Base-by-base conservation (phyloP, 345 rosid genomes). In the Reutealis trisperma region DNA sequence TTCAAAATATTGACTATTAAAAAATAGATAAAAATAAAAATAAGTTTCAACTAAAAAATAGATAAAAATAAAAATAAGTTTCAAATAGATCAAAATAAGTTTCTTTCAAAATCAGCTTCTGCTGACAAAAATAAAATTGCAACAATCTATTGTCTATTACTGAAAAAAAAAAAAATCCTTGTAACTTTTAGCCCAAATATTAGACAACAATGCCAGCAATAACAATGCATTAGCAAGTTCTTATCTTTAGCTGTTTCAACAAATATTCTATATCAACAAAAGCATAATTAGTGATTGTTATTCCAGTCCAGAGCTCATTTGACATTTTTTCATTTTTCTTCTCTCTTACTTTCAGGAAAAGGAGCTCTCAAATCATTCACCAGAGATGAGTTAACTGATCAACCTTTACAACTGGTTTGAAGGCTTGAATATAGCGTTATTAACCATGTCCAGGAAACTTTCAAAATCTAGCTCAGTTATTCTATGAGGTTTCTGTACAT, bases 351-450 rank as follows among this genome's bases (percentile, higher is more conserved):
- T 41, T 32, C 42, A 78, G 81, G 79, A 80, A 71, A n/a, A 77
- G 67, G 63, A 61, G 52, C 21, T 51, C 44, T 77, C 79, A 71
- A 78, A 62, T 27, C 63, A 67, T 60, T 44, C 60, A 54, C 64
- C 71, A 42, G 77, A 49, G 63, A 51, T 19, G 57, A 60, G 25
- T 37, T 83, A 65, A 80, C 18, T 10, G 67, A 65, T 16, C 73
- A 41, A 52, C 30, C 24, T 60, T 47, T 45, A 13, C 34, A 21
- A 7, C 41, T 66, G 54, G 13, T 63, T 9, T 32, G 37, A 12
- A 57, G 68, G 41, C 52, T 51, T 27, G 22, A 42, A 11, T 13
- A 42, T 41, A 59, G 73, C 34, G n/a, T 62, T 67, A 18, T 8
- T 27, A 27, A 19, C 12, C 65, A 16, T 18, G n/a, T 70, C 27